These are phyloP conservation scores for Neurospora discreta DNA, from an alignment of 495 filamentous ascomycete species.

Conservation along the genomic window DNA sequence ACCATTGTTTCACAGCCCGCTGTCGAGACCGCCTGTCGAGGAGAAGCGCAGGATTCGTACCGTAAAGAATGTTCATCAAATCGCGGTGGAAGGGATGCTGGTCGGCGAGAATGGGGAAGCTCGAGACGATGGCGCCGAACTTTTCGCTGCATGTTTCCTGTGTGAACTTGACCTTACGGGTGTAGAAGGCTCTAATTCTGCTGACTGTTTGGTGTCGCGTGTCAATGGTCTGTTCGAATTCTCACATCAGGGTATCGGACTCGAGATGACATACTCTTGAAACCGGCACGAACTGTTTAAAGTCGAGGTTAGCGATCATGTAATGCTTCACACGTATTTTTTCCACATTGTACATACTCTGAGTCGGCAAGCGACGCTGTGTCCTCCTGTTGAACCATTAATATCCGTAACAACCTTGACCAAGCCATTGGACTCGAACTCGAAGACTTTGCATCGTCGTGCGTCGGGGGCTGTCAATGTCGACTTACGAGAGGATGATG, in stretches of 20 bases:
- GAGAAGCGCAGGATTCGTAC: background rate
- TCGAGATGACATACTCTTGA: conserved; percentile 52
- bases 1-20: conserved; percentile 38
- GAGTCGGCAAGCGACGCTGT: conserved; percentile 87
- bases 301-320: background rate
- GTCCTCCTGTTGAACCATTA: conserved; percentile 51
- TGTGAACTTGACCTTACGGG: conserved; percentile 97
- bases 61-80: conserved; percentile 53
- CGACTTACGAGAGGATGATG: conserved; percentile 58
- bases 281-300: conserved; percentile 62
- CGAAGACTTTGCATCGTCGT: background rate
- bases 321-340: background rate
- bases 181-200: conserved; percentile 92
- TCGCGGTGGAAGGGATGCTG: conserved; percentile 90
- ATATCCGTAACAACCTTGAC: background rate
- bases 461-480: background rate
- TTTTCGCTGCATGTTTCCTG: conserved; percentile 95
- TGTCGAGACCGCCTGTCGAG: background rate
- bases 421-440: background rate
- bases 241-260: background rate
- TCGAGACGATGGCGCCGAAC: conserved; percentile 76
- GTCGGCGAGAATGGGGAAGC: conserved; percentile 87
- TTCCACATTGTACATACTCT: conserved; percentile 37
- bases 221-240: conserved; percentile 2
- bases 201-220: conserved; percentile 37